Evolutionary conservation across 345 rosid genomes (phyloP).

Genomic region (Raphanus sativus): DNA sequence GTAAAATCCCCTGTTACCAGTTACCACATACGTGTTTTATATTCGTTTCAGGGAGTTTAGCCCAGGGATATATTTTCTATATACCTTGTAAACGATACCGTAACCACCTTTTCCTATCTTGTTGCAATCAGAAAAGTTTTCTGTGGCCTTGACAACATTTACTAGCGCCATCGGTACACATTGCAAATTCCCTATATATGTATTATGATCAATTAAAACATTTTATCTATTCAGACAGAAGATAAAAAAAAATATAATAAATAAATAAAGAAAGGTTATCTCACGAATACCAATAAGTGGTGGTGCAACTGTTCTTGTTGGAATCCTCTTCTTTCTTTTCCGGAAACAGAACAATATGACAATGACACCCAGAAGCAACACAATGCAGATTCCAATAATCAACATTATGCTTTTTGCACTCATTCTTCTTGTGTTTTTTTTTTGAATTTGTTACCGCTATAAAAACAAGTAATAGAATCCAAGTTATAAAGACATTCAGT

Average conservation of each 20-base stretch:
- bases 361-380: neutral
- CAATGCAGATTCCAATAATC: neutral
- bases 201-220: neutral
- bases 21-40: neutral
- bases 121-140: neutral
- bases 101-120: constrained; percentile 6
- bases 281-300: neutral
- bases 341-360: neutral
- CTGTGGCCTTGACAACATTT: neutral
- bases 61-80: neutral
- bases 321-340: neutral
- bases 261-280: neutral
- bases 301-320: neutral
- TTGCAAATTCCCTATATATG: neutral
- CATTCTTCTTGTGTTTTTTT: neutral
- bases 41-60: neutral
- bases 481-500: neutral
- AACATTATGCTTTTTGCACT: neutral
- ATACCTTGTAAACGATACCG: neutral
- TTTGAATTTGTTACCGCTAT: neutral
- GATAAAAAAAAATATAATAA: neutral
- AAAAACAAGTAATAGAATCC: neutral
- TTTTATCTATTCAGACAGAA: neutral
- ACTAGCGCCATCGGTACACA: constrained; percentile 2
- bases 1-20: neutral